Base-by-base conservation (phyloP, 805 yeast genomes). In the Lipomyces lipofer region DNA sequence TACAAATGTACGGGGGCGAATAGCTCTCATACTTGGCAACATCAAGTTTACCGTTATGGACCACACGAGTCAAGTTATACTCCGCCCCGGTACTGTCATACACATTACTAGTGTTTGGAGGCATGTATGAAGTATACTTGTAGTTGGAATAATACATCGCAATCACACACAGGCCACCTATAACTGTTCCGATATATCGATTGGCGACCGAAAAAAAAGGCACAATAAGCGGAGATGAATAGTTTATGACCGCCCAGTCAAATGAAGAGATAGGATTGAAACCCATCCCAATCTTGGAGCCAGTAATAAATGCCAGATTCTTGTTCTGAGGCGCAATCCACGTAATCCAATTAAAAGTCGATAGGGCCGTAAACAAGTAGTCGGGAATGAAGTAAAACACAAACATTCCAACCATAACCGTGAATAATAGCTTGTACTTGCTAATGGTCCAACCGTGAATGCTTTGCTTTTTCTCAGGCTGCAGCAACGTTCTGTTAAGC, bases 301-400 rank as follows among this genome's bases (percentile, higher is more conserved):
- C 92, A 61, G 85, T 84, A 17, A 85, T 71, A 65, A 82, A 85
- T 62, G 82, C 83, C 22, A 84, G 76, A 13, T 76, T 75, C 47
- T 78, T 78, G 65, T 81, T 81, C 43, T 79, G 68, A 15, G 78
- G 79, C 19, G 74, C 75, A 47, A 82, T 82, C 88, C 90, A 84
- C 21, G 84, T 75, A 36, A 82, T 78, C 75, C 85, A 82, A 27
- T 69, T 64, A 65, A 85, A 82, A 59, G 75, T 73, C 1, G 85
- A 78, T 54, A 85, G 70, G 13, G 81, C 86, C 29, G 76, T 75
- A 69, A 81, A 79, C 39, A 85, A 70, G 66, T 72, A 83, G 40
- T 80, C 84, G 15, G 88, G 88, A 56, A 84, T 63, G 79, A 82
- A 82, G 63, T 78, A 76, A 75, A 80, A 83, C 3, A 75, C 59